A percentile compares a stretch with the other conserved stretches of the same genome.
Evolutionary conservation across 768 basidiomycete genomes (phyloP).

Genomic region (Leccinellum luteum): DNA sequence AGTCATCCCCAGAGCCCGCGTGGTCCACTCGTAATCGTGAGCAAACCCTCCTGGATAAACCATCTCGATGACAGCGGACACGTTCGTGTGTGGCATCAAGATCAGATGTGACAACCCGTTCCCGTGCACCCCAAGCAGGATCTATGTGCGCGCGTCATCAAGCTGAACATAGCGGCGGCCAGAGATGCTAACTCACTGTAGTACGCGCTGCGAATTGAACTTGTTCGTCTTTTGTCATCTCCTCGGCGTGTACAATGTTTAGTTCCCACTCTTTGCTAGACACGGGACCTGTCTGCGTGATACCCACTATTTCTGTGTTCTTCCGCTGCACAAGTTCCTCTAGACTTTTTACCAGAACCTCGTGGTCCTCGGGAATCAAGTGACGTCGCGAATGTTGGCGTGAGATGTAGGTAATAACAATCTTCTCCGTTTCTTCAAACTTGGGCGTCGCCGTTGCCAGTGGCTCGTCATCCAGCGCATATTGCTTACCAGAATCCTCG

Average conservation of each 20-base stretch:
- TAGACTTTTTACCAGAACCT: slow-evolving; percentile 49
- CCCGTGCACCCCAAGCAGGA: slow-evolving; percentile 72
- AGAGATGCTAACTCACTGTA: slow-evolving; percentile 47
- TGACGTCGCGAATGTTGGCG: slow-evolving; percentile 56
- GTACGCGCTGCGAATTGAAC: slow-evolving; percentile 61
- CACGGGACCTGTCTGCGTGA: background rate
- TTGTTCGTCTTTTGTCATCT: slow-evolving; percentile 73
- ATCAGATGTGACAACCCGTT: slow-evolving; percentile 85
- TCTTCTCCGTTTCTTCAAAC: slow-evolving; percentile 42
- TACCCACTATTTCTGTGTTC: slow-evolving; percentile 19
- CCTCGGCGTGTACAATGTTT: slow-evolving; percentile 59
- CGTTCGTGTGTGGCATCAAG: slow-evolving; percentile 72
- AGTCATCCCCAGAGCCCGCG: slow-evolving; percentile 65
- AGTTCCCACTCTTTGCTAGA: slow-evolving; percentile 52
- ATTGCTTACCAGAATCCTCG: slow-evolving; percentile 26
- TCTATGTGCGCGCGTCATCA: slow-evolving; percentile 36
- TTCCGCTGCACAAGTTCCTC: slow-evolving; percentile 46
- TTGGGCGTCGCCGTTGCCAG: slow-evolving; percentile 7
- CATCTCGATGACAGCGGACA: slow-evolving; percentile 83
- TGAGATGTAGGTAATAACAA: slow-evolving; percentile 73
- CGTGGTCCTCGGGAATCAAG: slow-evolving; percentile 55
- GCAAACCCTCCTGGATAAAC: slow-evolving; percentile 81
- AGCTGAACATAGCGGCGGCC: background rate
- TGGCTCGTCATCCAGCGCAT: background rate
- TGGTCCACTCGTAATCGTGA: slow-evolving; percentile 85